Evolutionary conservation across 2,329 filamentous ascomycete species (phyloP).

Genomic region (Orbilia ellipsospora): DNA sequence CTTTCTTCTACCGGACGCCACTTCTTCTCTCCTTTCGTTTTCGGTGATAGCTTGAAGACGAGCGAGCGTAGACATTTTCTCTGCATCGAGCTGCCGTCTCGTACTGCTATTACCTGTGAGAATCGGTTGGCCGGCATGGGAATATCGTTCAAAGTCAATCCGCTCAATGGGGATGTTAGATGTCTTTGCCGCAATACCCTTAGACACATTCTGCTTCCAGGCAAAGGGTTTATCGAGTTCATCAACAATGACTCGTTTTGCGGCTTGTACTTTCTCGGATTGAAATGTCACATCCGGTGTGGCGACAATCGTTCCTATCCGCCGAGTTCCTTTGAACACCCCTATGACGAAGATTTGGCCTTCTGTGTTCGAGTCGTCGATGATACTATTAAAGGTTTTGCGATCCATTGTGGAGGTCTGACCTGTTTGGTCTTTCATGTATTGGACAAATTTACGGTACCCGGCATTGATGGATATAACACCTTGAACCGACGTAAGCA

Average conservation of each 20-base stretch:
- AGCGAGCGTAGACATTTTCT: conserved; percentile 54
- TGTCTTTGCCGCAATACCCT: conserved; percentile 26
- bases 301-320: conserved; percentile 41
- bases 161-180: conserved; percentile 38
- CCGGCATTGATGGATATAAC: conserved; percentile 46
- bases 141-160: conserved; percentile 51
- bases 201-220: conserved; percentile 43
- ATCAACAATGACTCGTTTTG: conserved; percentile 39
- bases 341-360: conserved; percentile 42
- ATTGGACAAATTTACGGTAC: conserved; percentile 48
- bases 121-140: conserved; percentile 27
- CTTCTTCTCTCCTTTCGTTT: conserved; percentile 42
- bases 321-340: conserved; percentile 30
- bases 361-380: conserved; percentile 46
- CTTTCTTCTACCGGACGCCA: conserved; percentile 16
- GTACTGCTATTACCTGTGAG: conserved; percentile 32
- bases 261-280: conserved; percentile 26
- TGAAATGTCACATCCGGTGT: conserved; percentile 25
- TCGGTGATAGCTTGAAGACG: conserved; percentile 53
- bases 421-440: conserved; percentile 42
- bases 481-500: conserved; percentile 23
- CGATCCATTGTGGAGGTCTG: conserved; percentile 50
- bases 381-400: conserved; percentile 49
- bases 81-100: conserved; percentile 48
- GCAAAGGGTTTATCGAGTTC: conserved; percentile 50